Conservation (phyloP, 2,329 filamentous ascomycete species). For the Ascosphaera apis region DNA sequence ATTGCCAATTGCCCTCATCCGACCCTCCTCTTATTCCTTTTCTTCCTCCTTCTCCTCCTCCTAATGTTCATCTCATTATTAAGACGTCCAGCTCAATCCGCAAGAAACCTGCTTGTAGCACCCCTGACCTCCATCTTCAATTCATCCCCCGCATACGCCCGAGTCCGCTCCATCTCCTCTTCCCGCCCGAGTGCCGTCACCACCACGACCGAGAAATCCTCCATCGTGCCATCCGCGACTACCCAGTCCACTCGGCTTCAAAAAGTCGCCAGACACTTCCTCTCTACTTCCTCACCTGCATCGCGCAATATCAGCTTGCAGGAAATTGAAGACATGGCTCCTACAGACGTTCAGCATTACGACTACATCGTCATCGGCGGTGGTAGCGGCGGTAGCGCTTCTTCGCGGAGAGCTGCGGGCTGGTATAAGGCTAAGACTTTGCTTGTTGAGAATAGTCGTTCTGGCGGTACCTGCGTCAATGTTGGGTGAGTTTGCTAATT, state of each 20-base stretch:
- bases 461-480: constrained; percentile 29
- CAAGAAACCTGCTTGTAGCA: too few relatives aligned
- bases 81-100: too few relatives aligned
- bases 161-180: background rate
- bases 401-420: constrained; percentile 26
- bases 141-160: too few relatives aligned
- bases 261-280: constrained; percentile 20
- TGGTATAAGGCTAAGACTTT: constrained; percentile 29
- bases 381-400: constrained; percentile 28
- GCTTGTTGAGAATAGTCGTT: constrained; percentile 26
- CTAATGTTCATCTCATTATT: too few relatives aligned
- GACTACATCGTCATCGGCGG: constrained; percentile 34
- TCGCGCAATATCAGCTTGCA: background rate
- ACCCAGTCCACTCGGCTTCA: constrained; percentile 14
- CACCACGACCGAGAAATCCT: background rate
- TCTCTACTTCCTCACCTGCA: constrained; percentile 4
- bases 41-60: too few relatives aligned
- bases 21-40: too few relatives aligned
- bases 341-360: constrained; percentile 23
- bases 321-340: constrained; percentile 17
- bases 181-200: background rate
- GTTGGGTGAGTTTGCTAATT: constrained; percentile 21
- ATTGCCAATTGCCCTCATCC: too few relatives aligned
- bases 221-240: constrained; percentile 3
- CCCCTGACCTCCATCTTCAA: too few relatives aligned